These are phyloP conservation scores for Phoma sp. DNA, from an alignment of 2,329 filamentous ascomycete species.

Conservation along the genomic window DNA sequence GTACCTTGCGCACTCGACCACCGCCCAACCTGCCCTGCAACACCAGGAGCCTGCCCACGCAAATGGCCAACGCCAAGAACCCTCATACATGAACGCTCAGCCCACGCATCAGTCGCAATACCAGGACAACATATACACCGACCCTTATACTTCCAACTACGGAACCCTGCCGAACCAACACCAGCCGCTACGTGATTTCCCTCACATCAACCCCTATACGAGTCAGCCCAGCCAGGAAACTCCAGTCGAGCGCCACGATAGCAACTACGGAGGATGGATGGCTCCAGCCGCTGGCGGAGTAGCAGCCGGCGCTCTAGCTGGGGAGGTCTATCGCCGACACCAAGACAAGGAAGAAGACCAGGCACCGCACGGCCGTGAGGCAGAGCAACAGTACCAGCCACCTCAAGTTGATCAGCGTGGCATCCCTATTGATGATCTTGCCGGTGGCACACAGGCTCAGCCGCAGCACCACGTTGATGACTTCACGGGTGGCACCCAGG, in stretches of 20 bases:
- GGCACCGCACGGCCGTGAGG: slow-evolving; percentile 21
- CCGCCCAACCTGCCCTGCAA: slow-evolving; percentile 20
- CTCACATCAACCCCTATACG: slow-evolving; percentile 17
- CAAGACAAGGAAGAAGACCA: slow-evolving; percentile 38
- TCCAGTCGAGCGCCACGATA: slow-evolving; percentile 43
- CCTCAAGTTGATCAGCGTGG: slow-evolving; percentile 12
- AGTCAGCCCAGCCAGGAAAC: slow-evolving; percentile 11
- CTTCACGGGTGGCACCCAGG: slow-evolving; percentile 4
- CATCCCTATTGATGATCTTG: slow-evolving; percentile 10
- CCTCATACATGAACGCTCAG: slow-evolving; percentile 12
- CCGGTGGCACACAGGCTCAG: slow-evolving; percentile 13
- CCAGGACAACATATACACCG: slow-evolving; percentile 21
- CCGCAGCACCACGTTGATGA: slow-evolving; percentile 23
- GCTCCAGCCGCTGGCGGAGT: slow-evolving; percentile 56
- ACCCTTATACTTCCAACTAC: slow-evolving; percentile 26
- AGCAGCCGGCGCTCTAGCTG: slow-evolving; percentile 50
- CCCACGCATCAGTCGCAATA: slow-evolving; percentile 8
- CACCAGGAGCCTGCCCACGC: neutral
- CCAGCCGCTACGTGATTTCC: slow-evolving; percentile 4
- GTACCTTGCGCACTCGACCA: slow-evolving; percentile 27
- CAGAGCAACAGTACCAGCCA: slow-evolving; percentile 18
- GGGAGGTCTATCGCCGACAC: slow-evolving; percentile 42
- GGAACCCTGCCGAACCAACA: slow-evolving; percentile 1
- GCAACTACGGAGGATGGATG: slow-evolving; percentile 62
- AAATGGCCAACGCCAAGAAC: neutral